phyloP scores from a whole-genome alignment of 192 early-diverging fungal genomes.

The Backusella macrospora region DNA sequence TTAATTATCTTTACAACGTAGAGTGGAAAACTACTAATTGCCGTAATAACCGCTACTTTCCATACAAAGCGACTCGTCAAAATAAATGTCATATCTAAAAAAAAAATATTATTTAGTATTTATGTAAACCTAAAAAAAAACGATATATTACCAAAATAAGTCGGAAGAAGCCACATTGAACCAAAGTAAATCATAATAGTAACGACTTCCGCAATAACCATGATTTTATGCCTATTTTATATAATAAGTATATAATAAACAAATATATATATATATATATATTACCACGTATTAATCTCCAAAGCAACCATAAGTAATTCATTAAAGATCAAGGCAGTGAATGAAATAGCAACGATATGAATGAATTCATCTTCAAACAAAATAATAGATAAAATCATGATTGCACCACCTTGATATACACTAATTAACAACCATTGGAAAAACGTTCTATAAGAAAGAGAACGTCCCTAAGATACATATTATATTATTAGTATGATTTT shows the following conservation, averaged over 20 bases:
- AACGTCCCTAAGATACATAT: conserved; percentile 63
- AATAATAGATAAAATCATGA: conserved; percentile 94
- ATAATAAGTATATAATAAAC: background rate
- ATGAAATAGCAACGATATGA: conserved; percentile 94
- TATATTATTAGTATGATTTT: background rate
- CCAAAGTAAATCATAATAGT: conserved; percentile 84
- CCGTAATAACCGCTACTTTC: conserved; percentile 90
- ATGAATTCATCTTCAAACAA: conserved; percentile 97
- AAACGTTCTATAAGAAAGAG: conserved; percentile 91
- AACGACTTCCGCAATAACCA: conserved; percentile 84
- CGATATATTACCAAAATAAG: conserved; percentile 81
- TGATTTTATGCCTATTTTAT: conserved; percentile 70
- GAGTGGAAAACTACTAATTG: conserved; percentile 83
- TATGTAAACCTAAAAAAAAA: conserved; percentile 1
- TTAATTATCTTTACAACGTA: conserved; percentile 85
- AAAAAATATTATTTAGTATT: background rate
- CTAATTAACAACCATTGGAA: conserved; percentile 94
- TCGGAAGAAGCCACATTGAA: conserved; percentile 89
- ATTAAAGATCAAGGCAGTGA: conserved; percentile 93
- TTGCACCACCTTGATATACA: conserved; percentile 97
- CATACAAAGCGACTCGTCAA: conserved; percentile 83
- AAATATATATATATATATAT: background rate
- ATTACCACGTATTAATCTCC: conserved; percentile 90
- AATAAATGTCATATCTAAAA: conserved; percentile 82
- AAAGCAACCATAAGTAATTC: conserved; percentile 96